Evolutionary conservation across 2,329 filamentous ascomycete species (phyloP), one percentile per base, ranked within the genome.

Genomic region (Diplodia intermedia): DNA sequence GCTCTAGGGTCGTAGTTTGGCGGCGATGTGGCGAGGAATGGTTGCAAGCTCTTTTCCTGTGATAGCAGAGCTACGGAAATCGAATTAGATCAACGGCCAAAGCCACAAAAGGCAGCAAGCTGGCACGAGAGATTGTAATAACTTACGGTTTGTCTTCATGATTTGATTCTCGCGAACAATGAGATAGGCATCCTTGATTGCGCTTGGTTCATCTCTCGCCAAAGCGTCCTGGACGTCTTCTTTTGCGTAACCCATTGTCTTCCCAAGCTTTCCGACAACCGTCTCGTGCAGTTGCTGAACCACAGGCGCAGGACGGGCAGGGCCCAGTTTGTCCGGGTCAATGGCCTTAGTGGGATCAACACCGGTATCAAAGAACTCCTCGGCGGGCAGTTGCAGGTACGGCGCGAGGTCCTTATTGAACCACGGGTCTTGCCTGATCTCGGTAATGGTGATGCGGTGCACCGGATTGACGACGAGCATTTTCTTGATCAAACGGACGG

Each of bases 151-250:
- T 67, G 90, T 90, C 78, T 94, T 91, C 94, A 98, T 98, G 78
- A 98, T 87, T 79, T 97, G 95, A 78, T 98, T 98, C 80, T 99
- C 95, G 65, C 94, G 89, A 31, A 99, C 93, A 78, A 99, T 99
- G 81, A 97, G 90, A 82, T 98, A 99, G 1, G 95, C 95, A 80
- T 99, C 95, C 82, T 99, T 99, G 84, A 99, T 97, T 12, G 95
- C 94, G 69, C 94, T 98, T 14, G 95, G 95, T 78, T 99, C 95
- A 65, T 95, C 89, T 68, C 93, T 93, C 75, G 91, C 90, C 70
- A 99, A 83, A 26, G 95, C 94, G 79, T 98, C 95, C 77, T 97
- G 91, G 65, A 99, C 94, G 82, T 99, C 95, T 70, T 91, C 91
- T 78, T 92, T 94, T 43, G 91, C 93, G 77, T 99, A 99, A 69